Evolutionary conservation across 225 moss, liverwort and hornwort genomes (phyloP), one percentile per base, ranked within the genome.

Genomic region (Sphagnum contortum): DNA sequence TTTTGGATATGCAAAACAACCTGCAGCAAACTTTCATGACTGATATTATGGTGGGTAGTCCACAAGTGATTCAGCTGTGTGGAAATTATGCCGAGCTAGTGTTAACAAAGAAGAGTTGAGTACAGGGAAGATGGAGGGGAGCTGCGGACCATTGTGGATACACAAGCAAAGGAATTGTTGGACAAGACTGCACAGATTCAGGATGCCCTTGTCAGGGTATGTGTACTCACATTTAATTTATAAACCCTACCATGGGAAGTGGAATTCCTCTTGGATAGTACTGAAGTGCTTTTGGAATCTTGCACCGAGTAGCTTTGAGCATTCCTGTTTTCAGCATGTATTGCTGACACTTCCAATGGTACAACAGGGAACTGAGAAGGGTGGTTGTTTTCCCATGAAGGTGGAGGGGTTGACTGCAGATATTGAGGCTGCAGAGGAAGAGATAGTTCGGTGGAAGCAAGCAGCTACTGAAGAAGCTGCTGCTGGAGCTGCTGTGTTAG

Each of bases 401-500:
- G 69, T 89, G 66, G 81, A 89, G 57, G 69, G 62, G 48, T 69
- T 84, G 57, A 75, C 72, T 72, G 86, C 80, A 55, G 91, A 91
- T 13, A 77, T 91, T 46, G 72, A 79, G 63, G 80, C 84, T 63
- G 79, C 84, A 70, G 91, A 93, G 69, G 93, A 98, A 75, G 93
- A 93, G 69, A 82, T 91, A 55, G 73, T 77, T 51, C 81, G 98
- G 66, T 93, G 84, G 98, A 93, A 91, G 71, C 82, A 89, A 64
- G 82, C 86, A 73, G 82, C 91, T 48, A 76, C 80, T 56, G 89
- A 85, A 10, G 87, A 93, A 69, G 93, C 98, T 66, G 93, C 86
- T 72, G 83, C 89, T 53, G 84, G 87, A 69, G 84, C 77, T 71
- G 84, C 82, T 47, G 76, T 89, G 48, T 66, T 75, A 69, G 89